Evolutionary conservation across 306 rosid genomes (phyloP).

Genomic region (Cicer judaicum): DNA sequence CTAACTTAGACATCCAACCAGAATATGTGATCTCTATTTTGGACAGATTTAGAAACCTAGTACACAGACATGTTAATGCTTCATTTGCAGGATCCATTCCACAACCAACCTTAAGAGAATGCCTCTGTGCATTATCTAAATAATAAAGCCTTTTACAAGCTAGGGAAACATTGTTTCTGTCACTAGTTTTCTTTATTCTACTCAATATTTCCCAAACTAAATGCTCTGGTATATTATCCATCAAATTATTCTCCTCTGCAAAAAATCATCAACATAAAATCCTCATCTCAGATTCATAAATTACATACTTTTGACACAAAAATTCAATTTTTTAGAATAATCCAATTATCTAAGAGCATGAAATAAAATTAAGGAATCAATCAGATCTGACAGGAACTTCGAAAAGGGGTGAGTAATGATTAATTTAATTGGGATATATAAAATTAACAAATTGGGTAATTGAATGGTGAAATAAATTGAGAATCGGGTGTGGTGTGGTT

Average conservation of each 20-base stretch:
- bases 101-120: constrained; percentile 73
- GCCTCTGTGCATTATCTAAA: constrained; percentile 74
- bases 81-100: constrained; percentile 90
- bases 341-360: neutral
- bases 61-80: constrained; percentile 71
- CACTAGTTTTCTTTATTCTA: constrained; percentile 63
- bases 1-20: constrained; percentile 94
- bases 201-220: constrained; percentile 82
- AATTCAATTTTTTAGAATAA: neutral
- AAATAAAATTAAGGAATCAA: neutral
- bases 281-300: constrained; percentile 16
- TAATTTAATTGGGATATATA: constrained; percentile 24
- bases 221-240: constrained; percentile 83
- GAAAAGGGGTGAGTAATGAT: neutral
- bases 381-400: neutral
- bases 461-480: neutral
- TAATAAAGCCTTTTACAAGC: constrained; percentile 61
- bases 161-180: constrained; percentile 68
- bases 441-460: neutral
- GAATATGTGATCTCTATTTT: constrained; percentile 75
- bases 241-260: constrained; percentile 39
- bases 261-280: neutral
- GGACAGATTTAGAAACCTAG: constrained; percentile 67
- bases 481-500: neutral
- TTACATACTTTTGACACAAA: neutral